Percentiles rank a stretch among this genome's conserved stretches.
Evolutionary conservation across 108 stramenopile species (phyloP).

Genomic region (Discostella stelligeroides): DNA sequence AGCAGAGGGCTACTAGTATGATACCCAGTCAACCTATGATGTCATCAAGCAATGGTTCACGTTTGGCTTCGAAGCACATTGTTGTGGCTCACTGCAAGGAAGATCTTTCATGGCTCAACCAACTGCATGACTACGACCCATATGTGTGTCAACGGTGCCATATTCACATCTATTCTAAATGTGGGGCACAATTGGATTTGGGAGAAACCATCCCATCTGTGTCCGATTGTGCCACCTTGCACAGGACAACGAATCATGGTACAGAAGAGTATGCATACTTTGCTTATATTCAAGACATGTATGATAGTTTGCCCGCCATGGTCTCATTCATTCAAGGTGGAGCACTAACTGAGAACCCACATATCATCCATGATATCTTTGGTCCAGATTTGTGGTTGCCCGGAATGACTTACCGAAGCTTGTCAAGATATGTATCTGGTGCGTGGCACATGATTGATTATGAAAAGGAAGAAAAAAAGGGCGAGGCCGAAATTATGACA

Average conservation of each 20-base stretch:
- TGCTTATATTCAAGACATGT: conserved; percentile 10
- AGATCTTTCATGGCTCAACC: conserved; percentile 14
- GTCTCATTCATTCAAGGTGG: conserved; percentile 28
- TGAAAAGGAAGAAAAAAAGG: not conserved
- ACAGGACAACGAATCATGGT: not conserved
- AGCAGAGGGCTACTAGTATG: too few species aligned
- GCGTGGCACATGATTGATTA: conserved; percentile 8
- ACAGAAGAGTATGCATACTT: conserved; percentile 22
- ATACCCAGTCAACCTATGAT: too few species aligned
- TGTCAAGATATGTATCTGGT: not conserved
- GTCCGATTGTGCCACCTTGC: conserved; percentile 13
- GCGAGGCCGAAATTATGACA: conserved; percentile 1
- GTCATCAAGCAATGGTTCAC: too few species aligned
- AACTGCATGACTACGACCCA: conserved; percentile 1
- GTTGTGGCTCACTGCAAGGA: conserved; percentile 26
- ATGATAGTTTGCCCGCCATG: conserved; percentile 15
- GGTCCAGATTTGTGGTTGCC: conserved; percentile 5
- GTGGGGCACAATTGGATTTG: not conserved
- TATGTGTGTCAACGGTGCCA: not conserved
- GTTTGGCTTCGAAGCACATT: conserved; percentile 1
- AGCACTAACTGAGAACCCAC: conserved; percentile 22
- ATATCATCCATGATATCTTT: conserved; percentile 16
- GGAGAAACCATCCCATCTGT: not conserved
- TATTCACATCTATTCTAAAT: conserved; percentile 22
- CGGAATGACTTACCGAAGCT: conserved; percentile 7